Conservation (phyloP, 2,329 filamentous ascomycete species). For the Tolypocladium ophioglossoides region DNA sequence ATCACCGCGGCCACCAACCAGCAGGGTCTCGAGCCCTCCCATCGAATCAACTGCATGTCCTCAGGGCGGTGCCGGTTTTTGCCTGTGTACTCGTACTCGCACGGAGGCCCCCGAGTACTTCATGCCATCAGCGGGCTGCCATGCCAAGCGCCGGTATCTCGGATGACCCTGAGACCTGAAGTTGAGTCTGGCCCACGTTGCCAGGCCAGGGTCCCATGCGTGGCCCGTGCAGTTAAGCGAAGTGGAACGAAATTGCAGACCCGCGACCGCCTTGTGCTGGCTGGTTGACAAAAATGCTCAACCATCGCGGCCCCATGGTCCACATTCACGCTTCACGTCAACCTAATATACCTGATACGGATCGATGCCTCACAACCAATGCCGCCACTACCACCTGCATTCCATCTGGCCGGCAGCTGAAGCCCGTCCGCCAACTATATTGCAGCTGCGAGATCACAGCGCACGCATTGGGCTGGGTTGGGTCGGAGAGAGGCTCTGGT, state of each 20-base stretch:
- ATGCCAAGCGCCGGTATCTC: background rate
- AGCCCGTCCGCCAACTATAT: background rate
- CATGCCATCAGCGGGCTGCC: background rate
- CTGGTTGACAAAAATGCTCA: background rate
- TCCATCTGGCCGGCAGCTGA: background rate
- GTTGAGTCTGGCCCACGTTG: background rate
- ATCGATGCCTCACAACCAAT: background rate
- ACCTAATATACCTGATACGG: background rate
- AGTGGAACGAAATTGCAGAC: constrained; percentile 15
- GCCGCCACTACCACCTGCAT: background rate
- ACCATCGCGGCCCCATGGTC: background rate
- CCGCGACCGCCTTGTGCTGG: constrained; percentile 7
- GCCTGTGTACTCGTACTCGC: background rate
- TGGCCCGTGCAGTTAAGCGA: constrained; percentile 12
- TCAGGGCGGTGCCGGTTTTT: no score
- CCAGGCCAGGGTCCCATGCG: background rate
- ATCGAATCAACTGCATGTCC: background rate
- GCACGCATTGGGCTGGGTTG: background rate
- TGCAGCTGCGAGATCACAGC: background rate
- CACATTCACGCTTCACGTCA: no score
- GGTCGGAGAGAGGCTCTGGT: background rate
- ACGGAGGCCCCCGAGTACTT: background rate
- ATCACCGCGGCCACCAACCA: background rate
- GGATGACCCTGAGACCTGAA: background rate
- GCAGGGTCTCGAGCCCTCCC: background rate